phyloP scores from a whole-genome alignment of 495 filamentous ascomycete genomes.

The Margaritispora aquatica region DNA sequence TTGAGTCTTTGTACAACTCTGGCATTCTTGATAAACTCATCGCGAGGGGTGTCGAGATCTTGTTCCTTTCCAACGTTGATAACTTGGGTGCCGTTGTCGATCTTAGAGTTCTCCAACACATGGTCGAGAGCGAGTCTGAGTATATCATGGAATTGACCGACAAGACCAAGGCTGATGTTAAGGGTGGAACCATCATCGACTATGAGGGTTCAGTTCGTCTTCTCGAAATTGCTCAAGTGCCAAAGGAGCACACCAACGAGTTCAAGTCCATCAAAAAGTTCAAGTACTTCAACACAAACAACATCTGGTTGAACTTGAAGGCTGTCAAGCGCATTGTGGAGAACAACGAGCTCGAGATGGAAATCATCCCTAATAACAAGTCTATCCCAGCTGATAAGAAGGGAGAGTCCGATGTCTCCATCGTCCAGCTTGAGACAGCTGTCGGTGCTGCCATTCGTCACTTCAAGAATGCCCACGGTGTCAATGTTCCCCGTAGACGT shows the following conservation, averaged over 20 bases:
- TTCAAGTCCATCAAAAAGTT: conserved; percentile 99
- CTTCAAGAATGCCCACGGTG: conserved; percentile 97
- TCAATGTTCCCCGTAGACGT: conserved; percentile 94
- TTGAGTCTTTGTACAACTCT: conserved; percentile 99
- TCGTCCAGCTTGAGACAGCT: conserved; percentile 97
- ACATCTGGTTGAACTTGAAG: conserved; percentile 98
- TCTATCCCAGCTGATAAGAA: conserved; percentile 98
- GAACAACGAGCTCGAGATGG: conserved; percentile 97
- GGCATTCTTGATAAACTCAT: conserved; percentile 96
- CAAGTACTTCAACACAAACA: conserved; percentile 99
- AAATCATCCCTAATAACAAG: conserved; percentile 99
- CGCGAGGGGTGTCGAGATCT: conserved; percentile 87
- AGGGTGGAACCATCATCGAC: conserved; percentile 99
- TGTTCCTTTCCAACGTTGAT: conserved; percentile 99
- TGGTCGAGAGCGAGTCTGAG: conserved; percentile 90
- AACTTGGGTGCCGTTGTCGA: conserved; percentile 98
- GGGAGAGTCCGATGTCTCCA: conserved; percentile 95
- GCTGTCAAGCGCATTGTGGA: conserved; percentile 99
- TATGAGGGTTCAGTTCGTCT: conserved; percentile 94
- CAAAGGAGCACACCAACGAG: conserved; percentile 99
- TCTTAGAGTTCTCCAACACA: conserved; percentile 96
- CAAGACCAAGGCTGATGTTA: conserved; percentile 99
- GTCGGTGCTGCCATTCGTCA: conserved; percentile 98
- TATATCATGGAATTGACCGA: conserved; percentile 99
- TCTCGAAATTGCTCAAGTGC: conserved; percentile 98